Percentiles rank a stretch among this genome's conserved stretches.
These are phyloP conservation scores for Nicotiana tomentosiformis DNA, from an alignment of 257 asterid species.

Conservation along the genomic window DNA sequence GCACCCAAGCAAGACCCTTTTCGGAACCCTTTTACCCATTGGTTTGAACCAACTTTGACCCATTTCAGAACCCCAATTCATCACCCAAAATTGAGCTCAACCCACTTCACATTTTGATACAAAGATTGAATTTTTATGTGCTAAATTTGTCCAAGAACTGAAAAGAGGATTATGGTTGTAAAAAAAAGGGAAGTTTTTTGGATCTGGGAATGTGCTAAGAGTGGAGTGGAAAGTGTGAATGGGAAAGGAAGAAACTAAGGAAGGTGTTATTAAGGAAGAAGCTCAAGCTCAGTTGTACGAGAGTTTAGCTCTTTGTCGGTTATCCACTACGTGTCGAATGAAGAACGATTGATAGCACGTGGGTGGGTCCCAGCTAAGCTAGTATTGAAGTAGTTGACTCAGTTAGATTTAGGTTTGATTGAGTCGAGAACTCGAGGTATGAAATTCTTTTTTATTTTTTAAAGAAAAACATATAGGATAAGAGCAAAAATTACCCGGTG, in stretches of 20 bases:
- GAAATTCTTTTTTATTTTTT: too few species aligned
- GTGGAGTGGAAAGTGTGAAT: background rate
- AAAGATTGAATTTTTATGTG: background rate
- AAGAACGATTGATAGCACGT: too few species aligned
- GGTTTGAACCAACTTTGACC: slow-evolving; percentile 27
- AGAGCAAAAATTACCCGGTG: too few species aligned
- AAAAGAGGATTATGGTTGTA: background rate
- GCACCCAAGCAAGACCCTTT: slow-evolving; percentile 52
- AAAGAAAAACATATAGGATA: too few species aligned
- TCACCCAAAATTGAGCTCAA: background rate
- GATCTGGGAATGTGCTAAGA: background rate
- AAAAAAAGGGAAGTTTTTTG: background rate
- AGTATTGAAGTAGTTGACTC: background rate
- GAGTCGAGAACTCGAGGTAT: too few species aligned
- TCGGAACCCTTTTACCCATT: slow-evolving; percentile 47
- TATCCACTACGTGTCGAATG: background rate
- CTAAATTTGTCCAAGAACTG: background rate
- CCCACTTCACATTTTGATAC: background rate
- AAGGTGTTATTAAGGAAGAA: background rate
- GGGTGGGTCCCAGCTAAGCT: background rate
- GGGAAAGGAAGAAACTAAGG: background rate
- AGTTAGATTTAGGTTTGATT: background rate
- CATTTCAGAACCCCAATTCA: slow-evolving; percentile 28
- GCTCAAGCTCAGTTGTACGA: background rate
- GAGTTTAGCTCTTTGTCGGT: background rate